phyloP scores from a whole-genome alignment of 352 stramenopile species.

The Hyaloperonospora arabidopsidis region DNA sequence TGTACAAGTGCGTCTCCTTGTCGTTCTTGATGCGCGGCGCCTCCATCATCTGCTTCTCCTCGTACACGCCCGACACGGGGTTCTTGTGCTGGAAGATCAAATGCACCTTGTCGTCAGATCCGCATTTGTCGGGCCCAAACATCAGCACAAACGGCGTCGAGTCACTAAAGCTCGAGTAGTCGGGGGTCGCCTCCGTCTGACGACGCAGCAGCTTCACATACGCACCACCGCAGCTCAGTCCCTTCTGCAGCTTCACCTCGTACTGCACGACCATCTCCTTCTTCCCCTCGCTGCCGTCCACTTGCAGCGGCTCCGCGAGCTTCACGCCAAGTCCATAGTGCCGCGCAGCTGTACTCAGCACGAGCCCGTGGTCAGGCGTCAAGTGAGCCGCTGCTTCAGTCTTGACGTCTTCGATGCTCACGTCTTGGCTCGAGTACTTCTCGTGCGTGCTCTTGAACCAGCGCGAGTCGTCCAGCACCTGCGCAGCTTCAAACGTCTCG shows the following conservation, averaged over 20 bases:
- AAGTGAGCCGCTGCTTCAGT: constrained; percentile 43
- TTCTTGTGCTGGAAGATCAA: constrained; percentile 94
- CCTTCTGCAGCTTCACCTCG: constrained; percentile 90
- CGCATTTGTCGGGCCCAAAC: constrained; percentile 94
- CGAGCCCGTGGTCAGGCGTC: constrained; percentile 55
- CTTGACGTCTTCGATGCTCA: constrained; percentile 57
- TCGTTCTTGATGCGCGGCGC: constrained; percentile 75
- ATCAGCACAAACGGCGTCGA: constrained; percentile 90
- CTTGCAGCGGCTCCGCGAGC: constrained; percentile 48
- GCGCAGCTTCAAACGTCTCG: constrained; percentile 68
- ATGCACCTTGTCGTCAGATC: constrained; percentile 90
- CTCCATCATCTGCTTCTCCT: constrained; percentile 90
- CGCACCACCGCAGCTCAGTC: constrained; percentile 85
- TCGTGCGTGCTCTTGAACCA: constrained; percentile 81
- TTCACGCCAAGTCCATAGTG: constrained; percentile 78
- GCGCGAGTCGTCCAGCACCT: constrained; percentile 51
- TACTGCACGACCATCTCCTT: constrained; percentile 92
- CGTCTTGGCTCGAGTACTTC: constrained; percentile 72
- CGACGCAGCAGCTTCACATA: constrained; percentile 90
- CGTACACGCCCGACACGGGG: constrained; percentile 84
- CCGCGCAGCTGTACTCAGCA: constrained; percentile 61
- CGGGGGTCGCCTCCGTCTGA: constrained; percentile 32
- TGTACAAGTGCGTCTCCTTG: constrained; percentile 89
- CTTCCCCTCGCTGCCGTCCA: constrained; percentile 56
- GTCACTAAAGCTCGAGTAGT: constrained; percentile 72